Percentiles rank a stretch among this genome's conserved stretches.
phyloP scores from a whole-genome alignment of 2,329 filamentous ascomycete genomes.

The Fusarium circinatum region DNA sequence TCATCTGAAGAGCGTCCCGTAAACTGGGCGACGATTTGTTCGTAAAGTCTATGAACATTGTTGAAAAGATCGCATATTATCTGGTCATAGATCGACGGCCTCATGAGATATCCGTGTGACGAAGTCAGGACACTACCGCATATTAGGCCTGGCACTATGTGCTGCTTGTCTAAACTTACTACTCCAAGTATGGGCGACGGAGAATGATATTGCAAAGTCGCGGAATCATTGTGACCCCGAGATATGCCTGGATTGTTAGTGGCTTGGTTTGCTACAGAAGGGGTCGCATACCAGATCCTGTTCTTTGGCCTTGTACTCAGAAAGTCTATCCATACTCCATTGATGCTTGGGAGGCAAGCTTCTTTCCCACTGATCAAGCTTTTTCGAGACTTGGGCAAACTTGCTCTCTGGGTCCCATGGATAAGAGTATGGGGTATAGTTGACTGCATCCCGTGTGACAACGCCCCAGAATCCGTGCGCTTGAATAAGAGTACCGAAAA shows the following conservation, averaged over 20 bases:
- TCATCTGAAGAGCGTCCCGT: conserved; percentile 57
- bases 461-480: conserved; percentile 65
- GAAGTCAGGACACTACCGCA: conserved; percentile 56
- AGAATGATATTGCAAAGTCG: conserved; percentile 67
- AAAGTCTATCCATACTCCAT: conserved; percentile 57
- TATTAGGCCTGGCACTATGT: not conserved
- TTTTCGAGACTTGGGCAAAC: conserved; percentile 56
- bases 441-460: conserved; percentile 60
- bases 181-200: conserved; percentile 62
- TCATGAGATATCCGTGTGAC: conserved; percentile 51
- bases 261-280: not conserved
- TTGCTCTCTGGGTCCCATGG: conserved; percentile 62
- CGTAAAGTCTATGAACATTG: conserved; percentile 59
- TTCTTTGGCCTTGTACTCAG: conserved; percentile 58
- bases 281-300: conserved; percentile 58
- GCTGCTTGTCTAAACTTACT: conserved; percentile 50
- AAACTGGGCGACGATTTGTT: conserved; percentile 64
- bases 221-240: conserved; percentile 65
- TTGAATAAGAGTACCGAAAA: conserved; percentile 67
- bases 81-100: conserved; percentile 53
- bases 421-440: conserved; percentile 53
- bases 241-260: conserved; percentile 57
- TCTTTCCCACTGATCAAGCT: conserved; percentile 60
- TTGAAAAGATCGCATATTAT: conserved; percentile 60
- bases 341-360: conserved; percentile 58